Percentiles rank a stretch among this genome's conserved stretches.
Conservation (phyloP, 2,329 filamentous ascomycete species). For the Alternaria metachromatica region DNA sequence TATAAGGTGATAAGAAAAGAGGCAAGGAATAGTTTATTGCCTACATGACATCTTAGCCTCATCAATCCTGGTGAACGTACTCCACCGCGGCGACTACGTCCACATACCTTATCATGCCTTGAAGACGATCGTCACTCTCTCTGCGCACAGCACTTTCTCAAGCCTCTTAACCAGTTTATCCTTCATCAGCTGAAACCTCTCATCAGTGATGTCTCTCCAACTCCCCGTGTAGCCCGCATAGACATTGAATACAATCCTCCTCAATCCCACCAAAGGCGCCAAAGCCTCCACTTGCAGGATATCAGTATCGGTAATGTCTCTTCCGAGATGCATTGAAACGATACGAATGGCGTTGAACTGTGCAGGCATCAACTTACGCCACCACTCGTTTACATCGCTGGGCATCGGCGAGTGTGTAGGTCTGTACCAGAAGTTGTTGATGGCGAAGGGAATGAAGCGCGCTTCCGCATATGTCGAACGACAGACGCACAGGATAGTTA, state of each 20-base stretch:
- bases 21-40: neutral
- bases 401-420: neutral
- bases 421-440: neutral
- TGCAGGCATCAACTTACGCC: neutral
- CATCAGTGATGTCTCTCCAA: neutral
- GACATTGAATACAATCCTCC: neutral
- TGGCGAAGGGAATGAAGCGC: neutral
- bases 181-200: neutral
- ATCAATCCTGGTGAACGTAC: neutral
- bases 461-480: neutral
- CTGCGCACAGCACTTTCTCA: neutral
- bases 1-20: neutral
- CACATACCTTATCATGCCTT: neutral
- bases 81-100: neutral
- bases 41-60: neutral
- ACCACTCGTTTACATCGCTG: neutral
- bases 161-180: neutral
- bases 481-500: neutral
- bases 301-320: neutral
- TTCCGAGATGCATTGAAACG: neutral
- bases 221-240: neutral
- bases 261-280: neutral
- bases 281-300: neutral
- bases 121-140: neutral
- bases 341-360: neutral